Evolutionary conservation across 306 rosid species (phyloP).

Genomic region (Quercus cerris): DNA sequence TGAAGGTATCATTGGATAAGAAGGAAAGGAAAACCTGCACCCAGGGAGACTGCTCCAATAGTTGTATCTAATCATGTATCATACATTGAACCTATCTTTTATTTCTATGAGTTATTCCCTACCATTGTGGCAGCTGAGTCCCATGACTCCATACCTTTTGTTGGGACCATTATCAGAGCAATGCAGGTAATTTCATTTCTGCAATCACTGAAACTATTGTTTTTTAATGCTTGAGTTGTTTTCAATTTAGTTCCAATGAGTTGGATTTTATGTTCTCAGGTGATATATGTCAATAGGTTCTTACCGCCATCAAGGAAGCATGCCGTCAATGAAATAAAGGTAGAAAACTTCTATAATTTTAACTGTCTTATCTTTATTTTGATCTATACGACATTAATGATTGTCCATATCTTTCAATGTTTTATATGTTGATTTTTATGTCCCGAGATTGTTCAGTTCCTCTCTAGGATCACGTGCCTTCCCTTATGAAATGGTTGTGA

Average conservation of each 20-base stretch:
- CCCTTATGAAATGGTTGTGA: too few relatives aligned
- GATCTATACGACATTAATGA: slow-evolving; percentile 8
- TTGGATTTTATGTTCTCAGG: slow-evolving; percentile 51
- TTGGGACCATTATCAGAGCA: slow-evolving; percentile 95
- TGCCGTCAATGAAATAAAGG: slow-evolving; percentile 90
- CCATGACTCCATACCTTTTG: slow-evolving; percentile 88
- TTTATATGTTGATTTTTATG: neutral
- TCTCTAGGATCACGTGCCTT: neutral
- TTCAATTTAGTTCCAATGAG: slow-evolving; percentile 2
- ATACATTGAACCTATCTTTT: slow-evolving; percentile 90
- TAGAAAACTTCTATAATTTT: slow-evolving; percentile 56
- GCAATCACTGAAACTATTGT: neutral
- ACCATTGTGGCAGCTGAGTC: slow-evolving; percentile 96
- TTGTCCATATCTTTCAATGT: slow-evolving; percentile 5
- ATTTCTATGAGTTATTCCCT: slow-evolving; percentile 85
- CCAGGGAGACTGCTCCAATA: slow-evolving; percentile 80
- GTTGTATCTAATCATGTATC: slow-evolving; percentile 95
- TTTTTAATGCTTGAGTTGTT: slow-evolving; percentile 14
- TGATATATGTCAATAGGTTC: slow-evolving; percentile 86
- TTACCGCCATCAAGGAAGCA: slow-evolving; percentile 71
- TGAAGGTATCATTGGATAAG: slow-evolving; percentile 96
- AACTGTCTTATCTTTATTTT: neutral
- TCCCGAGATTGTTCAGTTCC: neutral
- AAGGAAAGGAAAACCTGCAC: slow-evolving; percentile 92
- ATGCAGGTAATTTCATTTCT: slow-evolving; percentile 76